Evolutionary conservation across 257 asterid species (phyloP), one percentile per base, ranked within the genome.

Genomic region (Solanum paucissectum): DNA sequence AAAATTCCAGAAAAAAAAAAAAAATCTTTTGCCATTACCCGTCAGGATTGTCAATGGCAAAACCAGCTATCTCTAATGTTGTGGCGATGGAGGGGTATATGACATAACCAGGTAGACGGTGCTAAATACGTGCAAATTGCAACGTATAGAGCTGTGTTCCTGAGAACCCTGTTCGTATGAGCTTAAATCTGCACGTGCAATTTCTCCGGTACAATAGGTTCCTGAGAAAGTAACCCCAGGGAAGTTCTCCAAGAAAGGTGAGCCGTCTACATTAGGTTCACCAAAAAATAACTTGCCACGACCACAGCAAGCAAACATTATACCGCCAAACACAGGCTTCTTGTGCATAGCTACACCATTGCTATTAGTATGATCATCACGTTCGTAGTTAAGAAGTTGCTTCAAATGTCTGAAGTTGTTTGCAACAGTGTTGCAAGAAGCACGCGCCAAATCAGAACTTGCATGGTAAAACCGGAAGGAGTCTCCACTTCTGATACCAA

Each of bases 401-500:
- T 89, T 92, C 88, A 95, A 90, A 73, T 73, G 90, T 44, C 87
- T 83, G 69, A 96, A 91, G 86, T 79, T 79, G 38, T 94, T 91
- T n/a, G 93, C 88, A 29, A 93, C 91, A 44, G 62, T 83, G 33
- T 90, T 86, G 90, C 92, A 88, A 64, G 95, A 92, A 21, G 90
- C 86, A 7, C 91, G 42, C 10, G 98, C 98, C 37, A 91, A 87
- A 82, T 90, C 83, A 6, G 95, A 86, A 90, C 95, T 94, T 42
- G 99, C 88, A 69, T 88, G 73, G 87, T 92, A 96, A 88, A 94
- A 92, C 68, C 91, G 94, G 86, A 96, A 94, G 86, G 92, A 86
- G 71, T 96, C 99, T 82, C 95, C 98, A n/a, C 96, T 94, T 89
- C 89, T 93, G 34, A 96, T 93, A 38, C 98, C 98, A 29, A 52